Evolutionary conservation across 2,329 filamentous ascomycete genomes (phyloP).

Genomic region (Phaeosphaeria sp.): DNA sequence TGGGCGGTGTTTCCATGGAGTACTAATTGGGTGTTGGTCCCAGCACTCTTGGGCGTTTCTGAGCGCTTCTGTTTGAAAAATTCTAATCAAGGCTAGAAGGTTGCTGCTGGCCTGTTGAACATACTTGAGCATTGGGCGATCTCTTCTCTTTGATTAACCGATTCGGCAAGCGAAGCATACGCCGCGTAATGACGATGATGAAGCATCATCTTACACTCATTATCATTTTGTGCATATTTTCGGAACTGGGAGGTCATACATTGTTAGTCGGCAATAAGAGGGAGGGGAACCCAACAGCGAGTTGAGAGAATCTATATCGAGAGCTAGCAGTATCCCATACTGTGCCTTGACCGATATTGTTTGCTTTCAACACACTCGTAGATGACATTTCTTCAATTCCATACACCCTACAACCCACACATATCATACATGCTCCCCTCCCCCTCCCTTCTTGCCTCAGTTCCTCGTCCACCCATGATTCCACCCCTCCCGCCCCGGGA

Average conservation of each 20-base stretch:
- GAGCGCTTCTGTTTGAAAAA: constrained; percentile 31
- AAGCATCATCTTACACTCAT: constrained; percentile 37
- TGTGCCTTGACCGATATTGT: neutral
- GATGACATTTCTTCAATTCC: neutral
- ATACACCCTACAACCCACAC: neutral
- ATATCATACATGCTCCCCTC: constrained; percentile 15
- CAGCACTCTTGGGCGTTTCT: constrained; percentile 30
- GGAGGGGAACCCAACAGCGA: constrained; percentile 6
- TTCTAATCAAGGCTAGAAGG: neutral
- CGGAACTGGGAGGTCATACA: neutral
- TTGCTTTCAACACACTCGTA: neutral
- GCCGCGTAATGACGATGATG: constrained; percentile 35
- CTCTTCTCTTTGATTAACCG: constrained; percentile 32
- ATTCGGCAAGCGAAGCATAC: constrained; percentile 23
- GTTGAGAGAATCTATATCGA: constrained; percentile 3
- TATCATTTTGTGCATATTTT: constrained; percentile 19
- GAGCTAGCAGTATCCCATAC: constrained; percentile 23
- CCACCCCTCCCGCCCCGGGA: constrained; percentile 80
- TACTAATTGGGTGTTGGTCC: constrained; percentile 4
- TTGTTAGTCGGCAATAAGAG: neutral
- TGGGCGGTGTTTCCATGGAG: constrained; percentile 37
- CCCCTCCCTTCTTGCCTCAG: constrained; percentile 1
- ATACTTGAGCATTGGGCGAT: neutral
- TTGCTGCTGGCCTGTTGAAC: constrained; percentile 8
- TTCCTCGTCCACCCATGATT: constrained; percentile 87